Conservation (phyloP, 108 stramenopile genomes). For the Cyclotella sp. region DNA sequence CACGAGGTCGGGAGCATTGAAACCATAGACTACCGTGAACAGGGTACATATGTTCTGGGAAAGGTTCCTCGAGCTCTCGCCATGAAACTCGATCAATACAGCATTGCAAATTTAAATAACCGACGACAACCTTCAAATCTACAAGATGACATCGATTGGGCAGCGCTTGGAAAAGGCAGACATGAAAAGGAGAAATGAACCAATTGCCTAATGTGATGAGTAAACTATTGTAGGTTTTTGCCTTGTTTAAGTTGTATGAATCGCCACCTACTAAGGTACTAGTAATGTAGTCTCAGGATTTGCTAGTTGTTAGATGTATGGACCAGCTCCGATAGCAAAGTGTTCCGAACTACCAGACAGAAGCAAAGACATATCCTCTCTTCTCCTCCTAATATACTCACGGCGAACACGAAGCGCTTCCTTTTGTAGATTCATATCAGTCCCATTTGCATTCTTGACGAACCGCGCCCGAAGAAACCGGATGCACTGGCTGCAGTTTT, state of each 20-base stretch:
- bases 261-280: too few species aligned
- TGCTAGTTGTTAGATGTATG: background rate
- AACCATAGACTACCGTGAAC: conserved; percentile 75
- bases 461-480: conserved; percentile 43
- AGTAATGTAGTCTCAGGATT: too few species aligned
- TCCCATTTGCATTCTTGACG: conserved; percentile 55
- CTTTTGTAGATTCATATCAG: conserved; percentile 51
- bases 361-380: conserved; percentile 20
- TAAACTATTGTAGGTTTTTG: too few species aligned
- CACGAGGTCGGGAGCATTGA: conserved; percentile 87
- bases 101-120: conserved; percentile 8
- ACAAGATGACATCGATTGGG: conserved; percentile 19
- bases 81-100: conserved; percentile 72
- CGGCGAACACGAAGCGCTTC: conserved; percentile 35
- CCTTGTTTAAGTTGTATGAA: too few species aligned
- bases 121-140: background rate
- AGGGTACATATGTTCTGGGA: conserved; percentile 76
- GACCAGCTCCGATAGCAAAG: background rate
- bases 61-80: conserved; percentile 75
- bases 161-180: conserved; percentile 14
- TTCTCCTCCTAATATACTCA: conserved; percentile 35
- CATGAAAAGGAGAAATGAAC: background rate
- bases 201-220: too few species aligned
- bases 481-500: conserved; percentile 25
- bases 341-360: background rate